Base-by-base conservation (phyloP, 2,329 filamentous ascomycete species). In the Fonsecaea nubica region DNA sequence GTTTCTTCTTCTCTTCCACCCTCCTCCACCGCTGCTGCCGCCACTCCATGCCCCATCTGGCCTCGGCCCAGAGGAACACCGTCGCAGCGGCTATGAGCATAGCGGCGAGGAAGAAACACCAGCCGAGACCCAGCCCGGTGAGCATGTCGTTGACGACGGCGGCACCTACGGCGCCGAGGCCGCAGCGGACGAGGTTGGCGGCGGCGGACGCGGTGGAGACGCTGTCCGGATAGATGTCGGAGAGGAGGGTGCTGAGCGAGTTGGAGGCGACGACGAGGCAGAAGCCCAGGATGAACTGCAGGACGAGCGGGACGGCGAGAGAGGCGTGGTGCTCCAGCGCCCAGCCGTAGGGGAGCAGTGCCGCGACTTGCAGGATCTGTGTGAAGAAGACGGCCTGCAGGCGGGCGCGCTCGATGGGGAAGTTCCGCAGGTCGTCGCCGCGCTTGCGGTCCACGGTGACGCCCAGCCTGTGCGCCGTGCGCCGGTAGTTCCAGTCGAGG, bases 361-460 rank as follows among this genome's bases (percentile, higher is more conserved):
- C 63, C 13, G 58, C 63, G 4, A 62, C 38, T 21, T 57, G 50
- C 18, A 65, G 6, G 9, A 10, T 38, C 48, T 56, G 57, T 4
- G 25, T 13, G 8, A 18, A 40, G 50, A 61, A 65, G 25, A 61
- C 80, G 48, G 80, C 75, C 63, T 81, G 74, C 12, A 83, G 69
- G 4, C 81, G 75, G 1, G 79, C 80, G 13, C 74, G 75, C 63
- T 83, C 82, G 64, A 83, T 80, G 1, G 80, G 80, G 36, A 82
- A 82, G 1, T 76, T 60, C 2, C 70, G 71, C 30, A 82, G 72
- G 55, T 67, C 68, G 12, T 65, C 56, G 25, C 62, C 58, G 1
- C 40, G 21, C 13, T 55, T 53, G 33, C 63, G 56, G 30, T 63
- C 70, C 12, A 80, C 21, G 0, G 76, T 74, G 13, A 79, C 73